Evolutionary conservation across 2,329 filamentous ascomycete genomes (phyloP).

Genomic region (Diaporthe sp.): DNA sequence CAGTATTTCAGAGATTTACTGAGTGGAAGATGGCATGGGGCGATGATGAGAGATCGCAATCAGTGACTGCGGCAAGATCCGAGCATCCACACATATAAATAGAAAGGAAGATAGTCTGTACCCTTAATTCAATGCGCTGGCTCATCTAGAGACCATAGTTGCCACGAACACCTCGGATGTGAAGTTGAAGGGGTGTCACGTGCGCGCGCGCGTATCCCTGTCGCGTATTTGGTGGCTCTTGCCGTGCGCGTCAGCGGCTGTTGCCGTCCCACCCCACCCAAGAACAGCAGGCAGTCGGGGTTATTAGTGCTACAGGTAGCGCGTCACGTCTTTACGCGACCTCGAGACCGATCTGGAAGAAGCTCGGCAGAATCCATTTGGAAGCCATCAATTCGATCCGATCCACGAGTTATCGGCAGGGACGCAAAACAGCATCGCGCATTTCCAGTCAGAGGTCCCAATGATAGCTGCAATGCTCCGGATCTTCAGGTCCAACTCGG

Average conservation of each 20-base stretch:
- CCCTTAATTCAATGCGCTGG: neutral
- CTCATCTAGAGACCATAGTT: neutral
- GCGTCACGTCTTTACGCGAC: slow-evolving; percentile 25
- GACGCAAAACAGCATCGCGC: neutral
- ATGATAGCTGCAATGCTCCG: slow-evolving; percentile 42
- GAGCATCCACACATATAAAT: neutral
- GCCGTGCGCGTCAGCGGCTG: slow-evolving; percentile 32
- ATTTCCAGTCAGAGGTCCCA: slow-evolving; percentile 9
- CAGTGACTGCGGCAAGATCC: neutral
- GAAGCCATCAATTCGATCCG: neutral
- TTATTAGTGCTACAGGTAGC: neutral
- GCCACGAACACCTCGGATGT: too few species aligned
- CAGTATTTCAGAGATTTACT: neutral
- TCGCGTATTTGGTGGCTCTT: neutral
- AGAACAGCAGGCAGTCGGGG: slow-evolving; percentile 3
- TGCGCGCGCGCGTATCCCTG: slow-evolving; percentile 22
- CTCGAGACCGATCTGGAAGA: neutral
- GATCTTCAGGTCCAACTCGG: slow-evolving; percentile 55
- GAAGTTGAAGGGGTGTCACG: slow-evolving; percentile 29
- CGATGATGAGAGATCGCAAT: neutral
- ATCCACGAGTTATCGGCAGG: neutral
- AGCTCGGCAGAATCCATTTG: neutral
- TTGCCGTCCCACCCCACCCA: slow-evolving; percentile 24
- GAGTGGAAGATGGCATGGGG: neutral
- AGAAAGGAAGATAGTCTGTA: slow-evolving; percentile 19